Evolutionary conservation across 202 grass and related monocot species (phyloP).

Genomic region (Carex arenaria): DNA sequence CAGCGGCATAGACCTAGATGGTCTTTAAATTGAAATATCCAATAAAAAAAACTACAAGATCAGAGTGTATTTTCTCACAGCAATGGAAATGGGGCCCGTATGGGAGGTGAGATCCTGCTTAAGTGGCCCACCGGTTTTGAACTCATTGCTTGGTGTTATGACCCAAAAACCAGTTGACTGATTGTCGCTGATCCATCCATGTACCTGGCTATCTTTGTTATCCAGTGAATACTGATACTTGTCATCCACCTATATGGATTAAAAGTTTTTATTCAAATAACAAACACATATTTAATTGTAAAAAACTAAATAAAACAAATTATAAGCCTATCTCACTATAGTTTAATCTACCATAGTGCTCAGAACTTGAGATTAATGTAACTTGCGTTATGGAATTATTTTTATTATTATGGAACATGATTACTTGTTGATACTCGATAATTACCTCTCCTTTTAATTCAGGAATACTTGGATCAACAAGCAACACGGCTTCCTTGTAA

Average conservation of each 20-base stretch:
- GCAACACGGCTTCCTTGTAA: conserved; percentile 71
- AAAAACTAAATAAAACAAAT: background rate
- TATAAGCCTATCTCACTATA: background rate
- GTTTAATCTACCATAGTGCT: background rate
- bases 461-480: conserved; percentile 43
- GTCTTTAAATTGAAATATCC: background rate
- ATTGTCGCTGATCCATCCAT: conserved; percentile 59
- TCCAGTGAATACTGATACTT: conserved; percentile 78
- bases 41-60: background rate
- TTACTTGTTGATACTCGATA: background rate
- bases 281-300: background rate
- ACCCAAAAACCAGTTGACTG: conserved; percentile 56
- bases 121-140: conserved; percentile 56
- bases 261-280: background rate
- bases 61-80: conserved; percentile 25
- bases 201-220: conserved; percentile 56
- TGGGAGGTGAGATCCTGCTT: conserved; percentile 85
- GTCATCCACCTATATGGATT: conserved; percentile 62
- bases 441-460: conserved; percentile 65
- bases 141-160: conserved; percentile 73
- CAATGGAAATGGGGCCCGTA: conserved; percentile 54
- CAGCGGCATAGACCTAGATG: background rate
- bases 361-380: background rate
- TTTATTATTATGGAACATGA: background rate
- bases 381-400: background rate